These are phyloP conservation scores for Senna siamea DNA, from an alignment of 306 rosid genomes.

Conservation along the genomic window DNA sequence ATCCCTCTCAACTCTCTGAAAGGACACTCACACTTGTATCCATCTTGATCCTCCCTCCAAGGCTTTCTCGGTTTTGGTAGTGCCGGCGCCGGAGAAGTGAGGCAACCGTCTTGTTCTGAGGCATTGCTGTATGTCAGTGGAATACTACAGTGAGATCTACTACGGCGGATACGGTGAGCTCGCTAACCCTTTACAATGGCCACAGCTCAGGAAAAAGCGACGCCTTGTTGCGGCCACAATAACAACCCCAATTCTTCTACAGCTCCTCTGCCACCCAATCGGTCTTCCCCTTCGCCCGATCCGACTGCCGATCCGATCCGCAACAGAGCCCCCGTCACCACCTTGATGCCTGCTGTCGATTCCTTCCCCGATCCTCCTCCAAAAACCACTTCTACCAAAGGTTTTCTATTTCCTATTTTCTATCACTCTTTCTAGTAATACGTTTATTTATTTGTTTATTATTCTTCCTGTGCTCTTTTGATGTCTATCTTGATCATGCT, in stretches of 20 bases:
- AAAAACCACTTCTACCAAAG: constrained; percentile 62
- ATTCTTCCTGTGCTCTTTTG: not conserved
- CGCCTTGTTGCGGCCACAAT: constrained; percentile 54
- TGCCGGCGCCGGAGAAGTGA: constrained; percentile 29
- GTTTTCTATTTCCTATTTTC: constrained; percentile 32
- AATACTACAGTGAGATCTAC: constrained; percentile 60
- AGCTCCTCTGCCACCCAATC: constrained; percentile 23
- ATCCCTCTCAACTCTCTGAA: not conserved
- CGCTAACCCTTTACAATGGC: constrained; percentile 85
- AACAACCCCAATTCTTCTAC: constrained; percentile 39
- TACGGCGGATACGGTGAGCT: constrained; percentile 66
- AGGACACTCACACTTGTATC: not conserved
- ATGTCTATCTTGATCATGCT: constrained; percentile 4
- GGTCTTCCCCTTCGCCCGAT: constrained; percentile 32
- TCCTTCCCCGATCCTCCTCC: constrained; percentile 59
- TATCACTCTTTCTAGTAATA: too few relatives aligned
- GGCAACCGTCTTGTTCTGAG: constrained; percentile 1
- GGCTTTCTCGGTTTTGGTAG: not conserved
- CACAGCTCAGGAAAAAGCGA: constrained; percentile 85
- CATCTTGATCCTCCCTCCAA: not conserved
- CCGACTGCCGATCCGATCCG: constrained; percentile 50
- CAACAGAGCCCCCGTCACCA: constrained; percentile 42
- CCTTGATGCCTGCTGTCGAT: constrained; percentile 57
- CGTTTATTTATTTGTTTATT: not conserved
- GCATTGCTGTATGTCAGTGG: constrained; percentile 80